phyloP scores from a whole-genome alignment of 352 stramenopile genomes.

The Pythium myriotylum region DNA sequence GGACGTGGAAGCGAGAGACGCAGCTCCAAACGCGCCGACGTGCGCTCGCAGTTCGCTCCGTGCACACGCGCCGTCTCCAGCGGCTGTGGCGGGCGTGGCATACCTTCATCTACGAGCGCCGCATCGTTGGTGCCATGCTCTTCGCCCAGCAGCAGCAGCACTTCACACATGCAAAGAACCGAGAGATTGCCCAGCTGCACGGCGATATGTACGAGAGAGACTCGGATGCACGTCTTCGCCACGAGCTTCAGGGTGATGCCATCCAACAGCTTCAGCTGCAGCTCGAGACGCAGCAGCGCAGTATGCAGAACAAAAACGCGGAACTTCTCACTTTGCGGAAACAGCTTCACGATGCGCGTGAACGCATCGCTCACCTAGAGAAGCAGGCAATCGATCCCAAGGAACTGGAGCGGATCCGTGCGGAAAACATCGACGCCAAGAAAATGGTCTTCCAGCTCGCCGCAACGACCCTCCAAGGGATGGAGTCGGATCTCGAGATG shows the following conservation, averaged over 20 bases:
- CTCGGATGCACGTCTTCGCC: constrained; percentile 35
- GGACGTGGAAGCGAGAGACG: constrained; percentile 50
- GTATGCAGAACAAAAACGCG: constrained; percentile 46
- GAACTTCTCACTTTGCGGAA: constrained; percentile 55
- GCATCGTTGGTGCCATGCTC: constrained; percentile 73
- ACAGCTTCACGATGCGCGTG: constrained; percentile 43
- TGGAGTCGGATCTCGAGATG: constrained; percentile 65
- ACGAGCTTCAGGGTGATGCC: constrained; percentile 45
- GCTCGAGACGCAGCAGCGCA: constrained; percentile 35
- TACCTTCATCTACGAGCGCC: constrained; percentile 57
- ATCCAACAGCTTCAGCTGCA: constrained; percentile 39
- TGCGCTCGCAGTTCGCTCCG: constrained; percentile 12
- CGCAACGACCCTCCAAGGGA: constrained; percentile 39
- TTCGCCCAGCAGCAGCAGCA: constrained; percentile 66
- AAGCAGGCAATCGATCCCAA: constrained; percentile 50
- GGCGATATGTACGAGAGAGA: constrained; percentile 59
- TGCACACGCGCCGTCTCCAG: constrained; percentile 41
- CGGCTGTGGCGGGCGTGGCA: constrained; percentile 52
- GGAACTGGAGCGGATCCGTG: constrained; percentile 58
- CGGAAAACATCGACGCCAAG: constrained; percentile 69
- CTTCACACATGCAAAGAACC: constrained; percentile 36
- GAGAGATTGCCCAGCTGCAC: constrained; percentile 59
- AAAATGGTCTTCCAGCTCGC: constrained; percentile 70
- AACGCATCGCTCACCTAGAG: constrained; percentile 41
- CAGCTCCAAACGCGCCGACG: constrained; percentile 35